These are phyloP conservation scores for Penicillium nucicola DNA, from an alignment of 495 filamentous ascomycete species.

Conservation along the genomic window DNA sequence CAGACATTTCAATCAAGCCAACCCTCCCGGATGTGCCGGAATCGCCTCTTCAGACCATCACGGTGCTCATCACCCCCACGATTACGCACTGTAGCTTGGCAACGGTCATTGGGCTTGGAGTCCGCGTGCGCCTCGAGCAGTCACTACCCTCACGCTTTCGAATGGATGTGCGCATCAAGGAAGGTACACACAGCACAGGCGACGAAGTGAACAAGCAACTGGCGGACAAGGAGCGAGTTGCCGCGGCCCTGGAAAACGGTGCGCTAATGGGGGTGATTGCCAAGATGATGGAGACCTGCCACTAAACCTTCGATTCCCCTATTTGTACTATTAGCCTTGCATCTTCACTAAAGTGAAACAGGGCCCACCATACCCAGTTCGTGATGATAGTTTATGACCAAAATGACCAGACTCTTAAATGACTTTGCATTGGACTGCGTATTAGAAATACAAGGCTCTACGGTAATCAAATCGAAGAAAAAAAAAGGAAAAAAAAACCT, in stretches of 20 bases:
- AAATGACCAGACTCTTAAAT: constrained; percentile 3
- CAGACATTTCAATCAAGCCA: constrained; percentile 79
- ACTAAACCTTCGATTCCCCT: constrained; percentile 20
- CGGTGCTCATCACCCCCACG: constrained; percentile 82
- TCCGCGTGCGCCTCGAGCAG: constrained; percentile 86
- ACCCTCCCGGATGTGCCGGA: constrained; percentile 47
- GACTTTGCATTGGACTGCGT: constrained; percentile 7
- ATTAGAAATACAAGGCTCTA: constrained; percentile 14
- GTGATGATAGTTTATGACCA: constrained; percentile 1
- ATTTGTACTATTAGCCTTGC: neutral
- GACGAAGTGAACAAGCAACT: constrained; percentile 96
- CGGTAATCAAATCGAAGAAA: constrained; percentile 5
- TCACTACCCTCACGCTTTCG: constrained; percentile 89
- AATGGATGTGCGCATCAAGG: constrained; percentile 89
- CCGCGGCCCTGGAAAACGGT: constrained; percentile 90
- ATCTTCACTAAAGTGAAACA: no score
- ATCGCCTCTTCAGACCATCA: constrained; percentile 48
- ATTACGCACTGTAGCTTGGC: constrained; percentile 95
- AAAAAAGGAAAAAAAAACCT: no score
- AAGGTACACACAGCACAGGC: constrained; percentile 90
- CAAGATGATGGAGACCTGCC: constrained; percentile 90
- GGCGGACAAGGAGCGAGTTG: constrained; percentile 93
- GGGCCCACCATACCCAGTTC: neutral
- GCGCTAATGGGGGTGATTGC: constrained; percentile 81
- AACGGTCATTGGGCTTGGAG: constrained; percentile 92